A percentile compares a stretch with the other conserved stretches of the same genome.
These are phyloP conservation scores for Mayamaea pseudoterrestris DNA, from an alignment of 108 stramenopile species.

Conservation along the genomic window DNA sequence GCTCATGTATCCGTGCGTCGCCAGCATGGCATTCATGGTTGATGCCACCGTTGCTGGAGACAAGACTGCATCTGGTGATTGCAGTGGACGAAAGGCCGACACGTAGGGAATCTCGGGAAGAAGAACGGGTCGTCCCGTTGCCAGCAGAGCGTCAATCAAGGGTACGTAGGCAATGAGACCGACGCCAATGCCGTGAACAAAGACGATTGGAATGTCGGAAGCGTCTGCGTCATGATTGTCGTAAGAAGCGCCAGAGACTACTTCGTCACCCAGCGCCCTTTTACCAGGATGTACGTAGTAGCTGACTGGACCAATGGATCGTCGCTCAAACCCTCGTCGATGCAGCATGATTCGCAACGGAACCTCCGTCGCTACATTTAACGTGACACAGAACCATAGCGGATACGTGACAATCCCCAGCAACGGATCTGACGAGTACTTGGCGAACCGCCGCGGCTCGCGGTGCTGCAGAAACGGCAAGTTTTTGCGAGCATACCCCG, in stretches of 20 bases:
- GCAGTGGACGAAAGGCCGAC: constrained; percentile 74
- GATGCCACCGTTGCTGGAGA: constrained; percentile 56
- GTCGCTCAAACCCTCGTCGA: constrained; percentile 53
- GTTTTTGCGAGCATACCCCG: constrained; percentile 36
- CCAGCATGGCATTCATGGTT: constrained; percentile 72
- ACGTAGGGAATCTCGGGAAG: constrained; percentile 77
- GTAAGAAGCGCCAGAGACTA: no score
- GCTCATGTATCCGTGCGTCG: constrained; percentile 51
- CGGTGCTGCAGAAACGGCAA: constrained; percentile 28
- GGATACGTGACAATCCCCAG: constrained; percentile 65
- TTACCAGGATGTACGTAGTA: constrained; percentile 78
- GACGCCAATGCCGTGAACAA: constrained; percentile 82
- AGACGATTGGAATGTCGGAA: constrained; percentile 47
- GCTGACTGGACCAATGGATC: constrained; percentile 45
- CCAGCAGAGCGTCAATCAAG: constrained; percentile 52
- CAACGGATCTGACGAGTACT: constrained; percentile 69
- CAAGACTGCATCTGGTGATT: constrained; percentile 50
- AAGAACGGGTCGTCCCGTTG: constrained; percentile 56
- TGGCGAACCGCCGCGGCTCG: constrained; percentile 45
- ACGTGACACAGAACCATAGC: constrained; percentile 49
- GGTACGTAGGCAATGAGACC: constrained; percentile 64
- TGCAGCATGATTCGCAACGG: constrained; percentile 49
- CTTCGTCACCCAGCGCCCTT: no score
- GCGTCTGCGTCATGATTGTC: constrained; percentile 17
- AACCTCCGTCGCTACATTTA: constrained; percentile 54